Evolutionary conservation across 257 asterid genomes (phyloP).

Genomic region (Verbascum thapsus): DNA sequence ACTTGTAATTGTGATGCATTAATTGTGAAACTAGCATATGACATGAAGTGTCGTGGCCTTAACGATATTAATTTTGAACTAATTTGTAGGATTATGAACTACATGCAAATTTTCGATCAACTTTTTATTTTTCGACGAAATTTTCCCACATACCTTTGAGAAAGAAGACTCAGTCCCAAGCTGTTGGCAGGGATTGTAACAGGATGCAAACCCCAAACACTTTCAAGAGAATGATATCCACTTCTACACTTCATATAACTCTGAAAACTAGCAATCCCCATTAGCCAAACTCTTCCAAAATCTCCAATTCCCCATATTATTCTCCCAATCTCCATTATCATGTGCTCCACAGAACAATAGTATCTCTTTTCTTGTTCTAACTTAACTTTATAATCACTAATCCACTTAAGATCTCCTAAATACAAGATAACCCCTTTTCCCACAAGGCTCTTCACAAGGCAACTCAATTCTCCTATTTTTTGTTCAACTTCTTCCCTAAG

Average conservation of each 20-base stretch:
- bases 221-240: conserved; percentile 66
- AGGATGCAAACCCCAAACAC: conserved; percentile 75
- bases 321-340: conserved; percentile 78
- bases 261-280: conserved; percentile 80
- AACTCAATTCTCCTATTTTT: conserved; percentile 57
- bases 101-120: too few relatives aligned
- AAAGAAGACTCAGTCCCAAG: conserved; percentile 62
- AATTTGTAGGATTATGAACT: too few relatives aligned
- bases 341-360: conserved; percentile 75
- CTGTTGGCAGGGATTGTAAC: conserved; percentile 63
- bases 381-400: conserved; percentile 55
- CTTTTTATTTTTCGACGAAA: too few relatives aligned
- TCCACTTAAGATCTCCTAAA: conserved; percentile 84
- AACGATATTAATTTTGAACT: too few relatives aligned
- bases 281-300: conserved; percentile 58
- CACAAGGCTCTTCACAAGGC: conserved; percentile 53
- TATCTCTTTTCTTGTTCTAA: conserved; percentile 40
- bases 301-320: conserved; percentile 53
- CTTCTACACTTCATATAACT: conserved; percentile 68
- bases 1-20: too few relatives aligned
- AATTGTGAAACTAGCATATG: too few relatives aligned
- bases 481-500: conserved; percentile 61
- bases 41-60: too few relatives aligned
- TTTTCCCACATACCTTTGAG: conserved; percentile 41
- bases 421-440: conserved; percentile 74